These are phyloP conservation scores for Phlebopus sp. DNA, from an alignment of 1,284 basidiomycete species.

Conservation along the genomic window DNA sequence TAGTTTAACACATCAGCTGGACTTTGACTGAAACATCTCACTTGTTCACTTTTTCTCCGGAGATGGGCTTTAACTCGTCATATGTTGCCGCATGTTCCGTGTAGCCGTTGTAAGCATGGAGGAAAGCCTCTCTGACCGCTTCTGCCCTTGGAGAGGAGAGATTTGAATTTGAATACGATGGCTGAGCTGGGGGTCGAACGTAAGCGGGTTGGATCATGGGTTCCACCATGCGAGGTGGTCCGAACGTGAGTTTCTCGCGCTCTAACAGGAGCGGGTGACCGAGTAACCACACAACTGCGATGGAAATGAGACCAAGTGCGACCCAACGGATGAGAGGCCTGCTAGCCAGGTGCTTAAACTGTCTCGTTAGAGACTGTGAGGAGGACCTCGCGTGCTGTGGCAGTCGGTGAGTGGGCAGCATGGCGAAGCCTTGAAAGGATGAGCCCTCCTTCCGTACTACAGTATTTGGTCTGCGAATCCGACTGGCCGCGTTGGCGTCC, in stretches of 20 bases:
- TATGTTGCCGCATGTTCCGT: slow-evolving; percentile 50
- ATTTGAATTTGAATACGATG: background rate
- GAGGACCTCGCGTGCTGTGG: background rate
- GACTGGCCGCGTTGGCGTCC: too few species aligned
- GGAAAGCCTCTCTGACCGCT: slow-evolving; percentile 53
- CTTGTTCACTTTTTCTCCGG: slow-evolving; percentile 33
- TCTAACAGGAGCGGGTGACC: background rate
- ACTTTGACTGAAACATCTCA: slow-evolving; percentile 16
- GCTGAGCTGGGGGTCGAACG: background rate
- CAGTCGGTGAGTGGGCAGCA: slow-evolving; percentile 6
- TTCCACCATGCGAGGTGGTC: background rate
- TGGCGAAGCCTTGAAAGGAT: background rate
- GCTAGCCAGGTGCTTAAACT: background rate
- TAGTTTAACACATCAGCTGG: slow-evolving; percentile 1
- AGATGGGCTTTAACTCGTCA: slow-evolving; percentile 54
- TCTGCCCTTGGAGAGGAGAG: slow-evolving; percentile 32
- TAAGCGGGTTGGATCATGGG: slow-evolving; percentile 1
- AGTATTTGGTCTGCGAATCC: too few species aligned
- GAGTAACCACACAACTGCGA: slow-evolving; percentile 1
- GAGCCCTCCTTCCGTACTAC: too few species aligned
- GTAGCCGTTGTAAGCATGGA: slow-evolving; percentile 55
- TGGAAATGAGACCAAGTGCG: background rate
- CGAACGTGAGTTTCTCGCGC: background rate
- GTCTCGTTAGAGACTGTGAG: background rate
- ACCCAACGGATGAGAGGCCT: slow-evolving; percentile 6